A percentile compares a stretch with the other conserved stretches of the same genome.
Conservation (phyloP, 2,329 filamentous ascomycete species). For the Apiospora pterosperma region DNA sequence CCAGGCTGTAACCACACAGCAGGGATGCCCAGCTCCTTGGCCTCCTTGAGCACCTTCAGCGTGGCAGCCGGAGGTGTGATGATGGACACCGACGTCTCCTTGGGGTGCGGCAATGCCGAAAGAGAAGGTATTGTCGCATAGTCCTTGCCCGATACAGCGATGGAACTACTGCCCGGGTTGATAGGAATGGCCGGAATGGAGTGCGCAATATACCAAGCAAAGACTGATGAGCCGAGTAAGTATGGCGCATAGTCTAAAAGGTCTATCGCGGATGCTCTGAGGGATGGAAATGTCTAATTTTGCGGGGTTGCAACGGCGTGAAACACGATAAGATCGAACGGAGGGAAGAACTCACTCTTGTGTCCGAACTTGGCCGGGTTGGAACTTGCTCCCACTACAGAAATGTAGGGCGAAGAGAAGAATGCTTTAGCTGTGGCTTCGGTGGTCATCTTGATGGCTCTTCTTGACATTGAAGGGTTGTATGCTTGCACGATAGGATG, state of each 20-base stretch:
- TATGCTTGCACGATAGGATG: conserved; percentile 7
- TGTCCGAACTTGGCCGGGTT: conserved; percentile 85
- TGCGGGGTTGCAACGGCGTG: not conserved
- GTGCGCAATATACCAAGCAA: conserved; percentile 83
- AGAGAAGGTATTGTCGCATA: conserved; percentile 66
- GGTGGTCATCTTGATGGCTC: conserved; percentile 52
- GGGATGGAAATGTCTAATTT: not conserved
- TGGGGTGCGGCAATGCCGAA: conserved; percentile 60
- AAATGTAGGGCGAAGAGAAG: conserved; percentile 76
- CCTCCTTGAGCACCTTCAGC: conserved; percentile 70
- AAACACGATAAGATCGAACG: not conserved
- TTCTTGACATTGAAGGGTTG: not conserved
- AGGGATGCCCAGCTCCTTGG: conserved; percentile 67
- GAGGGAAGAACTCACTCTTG: conserved; percentile 59
- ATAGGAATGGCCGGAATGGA: conserved; percentile 75
- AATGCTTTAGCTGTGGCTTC: conserved; percentile 72
- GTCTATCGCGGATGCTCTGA: not conserved
- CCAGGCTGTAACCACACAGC: conserved; percentile 91
- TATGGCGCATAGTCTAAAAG: not conserved
- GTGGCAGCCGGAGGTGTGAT: conserved; percentile 85
- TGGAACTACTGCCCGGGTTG: conserved; percentile 67
- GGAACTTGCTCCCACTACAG: conserved; percentile 85
- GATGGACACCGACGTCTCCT: conserved; percentile 73
- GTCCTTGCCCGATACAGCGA: conserved; percentile 56
- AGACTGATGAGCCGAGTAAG: conserved; percentile 52